Base-by-base conservation (phyloP, 441 rosid genomes). In the Monsonia emarginata region DNA sequence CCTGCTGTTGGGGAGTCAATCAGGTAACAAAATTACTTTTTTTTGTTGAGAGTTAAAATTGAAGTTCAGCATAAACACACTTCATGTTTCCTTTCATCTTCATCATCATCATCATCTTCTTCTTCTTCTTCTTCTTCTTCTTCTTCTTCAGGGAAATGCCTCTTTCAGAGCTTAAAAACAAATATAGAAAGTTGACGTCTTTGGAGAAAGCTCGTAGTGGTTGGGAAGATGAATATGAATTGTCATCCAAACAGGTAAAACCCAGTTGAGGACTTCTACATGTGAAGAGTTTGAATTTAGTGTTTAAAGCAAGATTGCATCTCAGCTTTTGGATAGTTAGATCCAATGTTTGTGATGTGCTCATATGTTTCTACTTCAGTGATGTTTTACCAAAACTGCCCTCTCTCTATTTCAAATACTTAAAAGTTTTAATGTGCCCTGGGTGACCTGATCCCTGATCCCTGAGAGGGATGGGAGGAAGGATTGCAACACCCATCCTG, bases 1-100 rank as follows among this genome's bases (percentile, higher is more conserved):
- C 97, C 99, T 76, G 82, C 99, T 54, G 91, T 94, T 71, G 99
- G 99, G 72, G 99, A 91, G 81, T 86, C 99, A 59, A 69, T 89
- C 69, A 91, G 99, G 99, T 91, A 79, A 66, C 62, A 36, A 61
- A 44, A 30, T 46, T 34, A 66, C 61, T 67, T 4, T 62, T 19
- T 68, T 46, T 64, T 31, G 44, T 31, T 30, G 25, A 72, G 28
- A 25, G 48, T 70, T 70, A 48, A 34, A 48, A 27, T 46, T 14
- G 32, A 60, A 69, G 27, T 7, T 34, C 58, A 73, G 1, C 71
- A 63, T 19, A 62, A 59, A 60, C 59, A 22, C 52, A 57, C 64
- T 38, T 28, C 58, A 3, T 21, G 52, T 25, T 50, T 57, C 69
- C 16, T 66, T 1, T 48, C 16, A 74, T 71, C 67, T n/a, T n/a